Conservation (phyloP, 75 land plant species). For the Pinus tabuliformis region DNA sequence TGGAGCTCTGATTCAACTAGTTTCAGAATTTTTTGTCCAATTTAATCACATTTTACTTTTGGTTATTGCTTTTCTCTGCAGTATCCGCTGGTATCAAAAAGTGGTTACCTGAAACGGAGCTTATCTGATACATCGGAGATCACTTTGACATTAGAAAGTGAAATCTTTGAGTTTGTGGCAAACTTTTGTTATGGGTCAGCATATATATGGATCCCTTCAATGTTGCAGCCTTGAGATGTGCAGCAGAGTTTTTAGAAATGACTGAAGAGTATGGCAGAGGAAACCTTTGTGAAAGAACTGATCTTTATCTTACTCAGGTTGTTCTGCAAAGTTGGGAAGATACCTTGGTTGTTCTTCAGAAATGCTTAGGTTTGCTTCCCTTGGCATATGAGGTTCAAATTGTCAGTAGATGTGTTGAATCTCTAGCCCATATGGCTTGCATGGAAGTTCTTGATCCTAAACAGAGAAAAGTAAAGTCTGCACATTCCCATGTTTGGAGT, state of each 20-base stretch:
- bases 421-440: conserved; percentile 89
- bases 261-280: conserved; percentile 53
- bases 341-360: conserved; percentile 68
- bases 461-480: conserved; percentile 33
- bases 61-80: conserved; percentile 15
- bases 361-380: conserved; percentile 56
- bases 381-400: conserved; percentile 69
- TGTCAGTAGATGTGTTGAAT: conserved; percentile 75
- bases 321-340: conserved; percentile 81
- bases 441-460: conserved; percentile 82
- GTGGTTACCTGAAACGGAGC: conserved; percentile 61
- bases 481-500: conserved; percentile 27
- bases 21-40: background rate
- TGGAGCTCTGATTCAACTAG: background rate
- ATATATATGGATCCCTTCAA: conserved; percentile 64
- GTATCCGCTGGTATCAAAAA: conserved; percentile 61
- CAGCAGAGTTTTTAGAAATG: conserved; percentile 80
- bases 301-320: conserved; percentile 72
- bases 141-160: conserved; percentile 48
- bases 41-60: background rate
- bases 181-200: conserved; percentile 70
- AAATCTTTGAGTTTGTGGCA: conserved; percentile 65
- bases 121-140: conserved; percentile 30
- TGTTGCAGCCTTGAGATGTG: conserved; percentile 68
- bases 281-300: conserved; percentile 63